phyloP scores from a whole-genome alignment of 2,329 filamentous ascomycete genomes.

The Paecilomyces dactylethromorphus region DNA sequence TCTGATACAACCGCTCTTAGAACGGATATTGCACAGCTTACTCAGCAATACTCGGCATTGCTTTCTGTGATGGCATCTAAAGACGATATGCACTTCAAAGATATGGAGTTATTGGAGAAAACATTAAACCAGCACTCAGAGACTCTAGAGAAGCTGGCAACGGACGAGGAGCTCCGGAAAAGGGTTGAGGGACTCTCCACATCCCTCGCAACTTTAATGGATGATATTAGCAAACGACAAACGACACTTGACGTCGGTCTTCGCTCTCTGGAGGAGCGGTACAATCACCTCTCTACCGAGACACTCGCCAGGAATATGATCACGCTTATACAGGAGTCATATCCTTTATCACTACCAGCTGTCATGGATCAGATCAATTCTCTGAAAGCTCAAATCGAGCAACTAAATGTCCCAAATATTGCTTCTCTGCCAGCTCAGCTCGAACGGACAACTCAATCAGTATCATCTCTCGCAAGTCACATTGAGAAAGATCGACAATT shows the following conservation, averaged over 20 bases:
- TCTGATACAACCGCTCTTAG: not conserved
- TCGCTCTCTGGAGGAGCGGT: constrained; percentile 41
- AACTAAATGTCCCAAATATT: constrained; percentile 1
- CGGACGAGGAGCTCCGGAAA: not conserved
- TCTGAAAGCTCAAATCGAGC: constrained; percentile 10
- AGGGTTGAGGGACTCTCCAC: constrained; percentile 2
- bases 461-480: not conserved
- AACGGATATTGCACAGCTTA: constrained; percentile 2
- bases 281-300: constrained; percentile 41
- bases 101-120: constrained; percentile 12
- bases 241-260: constrained; percentile 16
- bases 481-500: not conserved
- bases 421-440: not conserved
- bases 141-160: not conserved
- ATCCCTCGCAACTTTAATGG: constrained; percentile 3
- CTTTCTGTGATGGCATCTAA: constrained; percentile 11
- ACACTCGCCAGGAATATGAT: constrained; percentile 29
- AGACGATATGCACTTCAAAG: constrained; percentile 14
- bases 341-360: constrained; percentile 20
- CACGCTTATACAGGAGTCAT: constrained; percentile 27
- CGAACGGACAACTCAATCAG: constrained; percentile 1
- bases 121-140: not conserved
- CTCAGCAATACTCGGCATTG: constrained; percentile 5
- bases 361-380: constrained; percentile 13
- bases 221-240: constrained; percentile 4